These are phyloP conservation scores for Pichia sp. DNA, from an alignment of 1,139 yeast species.

Conservation along the genomic window DNA sequence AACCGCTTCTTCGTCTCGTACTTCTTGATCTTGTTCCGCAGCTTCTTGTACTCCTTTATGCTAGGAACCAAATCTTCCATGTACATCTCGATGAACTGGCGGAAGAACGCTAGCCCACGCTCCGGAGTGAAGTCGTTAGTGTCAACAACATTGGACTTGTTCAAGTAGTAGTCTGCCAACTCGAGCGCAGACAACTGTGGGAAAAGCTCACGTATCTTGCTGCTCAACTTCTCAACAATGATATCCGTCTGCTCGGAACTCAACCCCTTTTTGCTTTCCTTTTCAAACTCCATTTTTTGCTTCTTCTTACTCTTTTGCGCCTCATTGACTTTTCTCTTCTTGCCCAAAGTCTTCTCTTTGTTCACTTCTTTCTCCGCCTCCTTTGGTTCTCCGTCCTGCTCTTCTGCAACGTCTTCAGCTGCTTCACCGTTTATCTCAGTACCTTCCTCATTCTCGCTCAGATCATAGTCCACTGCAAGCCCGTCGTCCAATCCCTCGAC, in stretches of 20 bases:
- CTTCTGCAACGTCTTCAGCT: slow-evolving; percentile 27
- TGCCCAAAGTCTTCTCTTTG: slow-evolving; percentile 6
- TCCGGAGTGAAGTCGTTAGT: slow-evolving; percentile 46
- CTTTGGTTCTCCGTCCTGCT: slow-evolving; percentile 15
- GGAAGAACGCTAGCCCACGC: slow-evolving; percentile 46
- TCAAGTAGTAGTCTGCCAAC: slow-evolving; percentile 52
- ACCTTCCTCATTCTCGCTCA: slow-evolving; percentile 29
- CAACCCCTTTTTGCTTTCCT: slow-evolving; percentile 45
- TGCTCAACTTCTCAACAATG: slow-evolving; percentile 57
- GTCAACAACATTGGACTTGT: slow-evolving; percentile 44
- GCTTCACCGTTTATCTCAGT: slow-evolving; percentile 28
- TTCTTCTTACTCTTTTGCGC: slow-evolving; percentile 49
- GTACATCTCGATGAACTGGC: slow-evolving; percentile 38
- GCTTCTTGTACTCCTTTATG: slow-evolving; percentile 32
- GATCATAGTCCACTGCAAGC: slow-evolving; percentile 38
- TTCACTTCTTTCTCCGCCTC: background rate
- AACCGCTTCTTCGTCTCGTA: slow-evolving; percentile 30
- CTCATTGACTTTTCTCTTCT: slow-evolving; percentile 31
- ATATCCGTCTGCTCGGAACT: slow-evolving; percentile 50
- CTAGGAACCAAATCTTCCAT: slow-evolving; percentile 21
- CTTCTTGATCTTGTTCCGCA: slow-evolving; percentile 27
- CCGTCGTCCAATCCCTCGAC: slow-evolving; percentile 68
- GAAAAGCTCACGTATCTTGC: slow-evolving; percentile 46
- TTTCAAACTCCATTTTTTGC: slow-evolving; percentile 55
- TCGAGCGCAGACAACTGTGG: slow-evolving; percentile 61